Conservation (phyloP, 495 filamentous ascomycete genomes). For the Apodospora peruviana region DNA sequence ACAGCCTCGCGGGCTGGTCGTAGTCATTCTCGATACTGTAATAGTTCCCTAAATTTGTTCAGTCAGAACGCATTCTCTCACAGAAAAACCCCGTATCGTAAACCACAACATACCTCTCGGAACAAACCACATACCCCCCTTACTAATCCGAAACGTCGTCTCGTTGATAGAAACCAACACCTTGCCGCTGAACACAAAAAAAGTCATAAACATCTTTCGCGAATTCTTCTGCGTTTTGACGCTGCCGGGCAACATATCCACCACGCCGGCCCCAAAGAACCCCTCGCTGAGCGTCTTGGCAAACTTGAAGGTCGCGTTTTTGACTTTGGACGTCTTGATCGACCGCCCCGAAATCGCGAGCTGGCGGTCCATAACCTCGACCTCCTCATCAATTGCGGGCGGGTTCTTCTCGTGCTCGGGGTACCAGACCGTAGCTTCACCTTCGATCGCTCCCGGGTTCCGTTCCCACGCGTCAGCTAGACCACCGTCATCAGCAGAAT, state of each 20-base stretch:
- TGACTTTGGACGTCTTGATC: conserved; percentile 70
- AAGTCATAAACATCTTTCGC: conserved; percentile 90
- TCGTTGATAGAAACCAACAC: conserved; percentile 73
- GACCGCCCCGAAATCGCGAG: conserved; percentile 71
- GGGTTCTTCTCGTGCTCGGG: conserved; percentile 38
- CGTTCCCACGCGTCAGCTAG: conserved; percentile 48
- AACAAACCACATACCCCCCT: conserved; percentile 87
- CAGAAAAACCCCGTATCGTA: no score
- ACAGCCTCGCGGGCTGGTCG: conserved; percentile 61
- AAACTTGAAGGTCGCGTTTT: conserved; percentile 71
- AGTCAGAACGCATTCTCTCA: conserved; percentile 12
- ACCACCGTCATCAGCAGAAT: conserved; percentile 38
- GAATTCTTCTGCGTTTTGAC: conserved; percentile 85
- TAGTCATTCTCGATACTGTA: conserved; percentile 77
- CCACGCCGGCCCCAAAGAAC: conserved; percentile 82
- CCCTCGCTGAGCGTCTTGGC: conserved; percentile 77
- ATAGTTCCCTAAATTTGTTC: conserved; percentile 58
- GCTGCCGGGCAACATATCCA: conserved; percentile 76
- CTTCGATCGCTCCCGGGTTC: conserved; percentile 38
- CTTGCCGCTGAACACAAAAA: conserved; percentile 77
- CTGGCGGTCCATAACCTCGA: conserved; percentile 51
- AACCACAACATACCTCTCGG: conserved; percentile 87
- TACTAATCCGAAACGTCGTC: conserved; percentile 75
- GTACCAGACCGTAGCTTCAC: conserved; percentile 42
- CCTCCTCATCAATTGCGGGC: conserved; percentile 38